Conservation (phyloP, 2,329 filamentous ascomycete genomes). For the Cercospora sp. region DNA sequence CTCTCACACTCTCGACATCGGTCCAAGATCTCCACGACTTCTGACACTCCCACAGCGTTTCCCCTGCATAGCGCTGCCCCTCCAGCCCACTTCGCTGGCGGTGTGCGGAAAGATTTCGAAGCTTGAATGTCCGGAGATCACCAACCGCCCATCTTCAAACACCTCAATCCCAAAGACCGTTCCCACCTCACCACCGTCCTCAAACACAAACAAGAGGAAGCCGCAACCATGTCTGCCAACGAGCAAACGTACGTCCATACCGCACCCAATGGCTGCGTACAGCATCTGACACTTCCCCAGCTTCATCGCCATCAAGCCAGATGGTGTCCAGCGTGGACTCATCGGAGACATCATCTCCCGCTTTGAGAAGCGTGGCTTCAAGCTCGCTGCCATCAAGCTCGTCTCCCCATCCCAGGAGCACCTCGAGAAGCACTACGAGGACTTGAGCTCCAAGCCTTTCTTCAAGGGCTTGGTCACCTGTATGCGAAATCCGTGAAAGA, state of each 20-base stretch:
- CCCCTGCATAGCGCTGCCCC: slow-evolving; percentile 12
- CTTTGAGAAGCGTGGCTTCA: slow-evolving; percentile 98
- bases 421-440: slow-evolving; percentile 96
- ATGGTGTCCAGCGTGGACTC: slow-evolving; percentile 99
- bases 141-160: slow-evolving; percentile 48
- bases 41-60: neutral
- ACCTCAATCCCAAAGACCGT: slow-evolving; percentile 52
- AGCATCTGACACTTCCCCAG: slow-evolving; percentile 50
- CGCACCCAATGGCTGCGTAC: neutral
- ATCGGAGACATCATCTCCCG: slow-evolving; percentile 95
- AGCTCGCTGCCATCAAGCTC: slow-evolving; percentile 98
- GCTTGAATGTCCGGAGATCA: slow-evolving; percentile 9
- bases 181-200: slow-evolving; percentile 43
- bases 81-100: slow-evolving; percentile 13
- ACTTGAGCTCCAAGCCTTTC: slow-evolving; percentile 93
- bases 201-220: slow-evolving; percentile 33
- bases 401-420: slow-evolving; percentile 84
- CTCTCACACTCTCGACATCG: neutral
- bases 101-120: slow-evolving; percentile 14
- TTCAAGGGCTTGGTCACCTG: slow-evolving; percentile 91
- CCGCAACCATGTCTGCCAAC: slow-evolving; percentile 54
- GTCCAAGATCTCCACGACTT: neutral
- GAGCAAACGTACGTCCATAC: slow-evolving; percentile 77
- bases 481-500: slow-evolving; percentile 50
- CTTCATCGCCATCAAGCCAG: slow-evolving; percentile 99